These are phyloP conservation scores for Actinomucor elegans DNA, from an alignment of 371 early-diverging fungal species.

Conservation along the genomic window DNA sequence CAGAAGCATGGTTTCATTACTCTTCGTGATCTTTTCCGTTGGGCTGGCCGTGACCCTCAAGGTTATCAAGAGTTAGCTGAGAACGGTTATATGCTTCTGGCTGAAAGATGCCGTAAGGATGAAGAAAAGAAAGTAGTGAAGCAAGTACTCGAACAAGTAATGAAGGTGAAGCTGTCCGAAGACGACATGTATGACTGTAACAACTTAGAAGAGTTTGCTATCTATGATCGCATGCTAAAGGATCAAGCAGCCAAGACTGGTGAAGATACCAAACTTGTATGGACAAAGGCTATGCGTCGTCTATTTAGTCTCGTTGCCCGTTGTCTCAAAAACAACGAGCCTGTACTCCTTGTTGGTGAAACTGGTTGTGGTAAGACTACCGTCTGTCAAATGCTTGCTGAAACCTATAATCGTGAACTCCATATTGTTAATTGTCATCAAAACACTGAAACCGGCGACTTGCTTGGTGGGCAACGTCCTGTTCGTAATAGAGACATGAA, in stretches of 20 bases:
- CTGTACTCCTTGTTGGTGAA: conserved; percentile 97
- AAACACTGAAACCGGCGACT: conserved; percentile 96
- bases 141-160: conserved; percentile 81
- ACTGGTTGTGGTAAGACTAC: conserved; percentile 99
- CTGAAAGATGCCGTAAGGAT: conserved; percentile 86
- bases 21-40: conserved; percentile 97
- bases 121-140: conserved; percentile 87
- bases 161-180: conserved; percentile 72
- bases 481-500: conserved; percentile 64
- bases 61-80: conserved; percentile 84
- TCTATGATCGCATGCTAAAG: conserved; percentile 35
- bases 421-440: conserved; percentile 98
- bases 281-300: conserved; percentile 95
- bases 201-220: conserved; percentile 56
- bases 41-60: conserved; percentile 89
- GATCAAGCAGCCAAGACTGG: conserved; percentile 23
- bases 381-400: conserved; percentile 92
- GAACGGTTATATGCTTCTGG: conserved; percentile 95
- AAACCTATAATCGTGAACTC: conserved; percentile 62
- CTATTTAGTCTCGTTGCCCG: conserved; percentile 87
- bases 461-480: conserved; percentile 97
- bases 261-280: conserved; percentile 69
- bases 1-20: conserved; percentile 94
- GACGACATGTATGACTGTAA: conserved; percentile 65
- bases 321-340: conserved; percentile 87